Conservation (phyloP, 805 yeast species). For the Wickerhamomyces ciferrii region DNA sequence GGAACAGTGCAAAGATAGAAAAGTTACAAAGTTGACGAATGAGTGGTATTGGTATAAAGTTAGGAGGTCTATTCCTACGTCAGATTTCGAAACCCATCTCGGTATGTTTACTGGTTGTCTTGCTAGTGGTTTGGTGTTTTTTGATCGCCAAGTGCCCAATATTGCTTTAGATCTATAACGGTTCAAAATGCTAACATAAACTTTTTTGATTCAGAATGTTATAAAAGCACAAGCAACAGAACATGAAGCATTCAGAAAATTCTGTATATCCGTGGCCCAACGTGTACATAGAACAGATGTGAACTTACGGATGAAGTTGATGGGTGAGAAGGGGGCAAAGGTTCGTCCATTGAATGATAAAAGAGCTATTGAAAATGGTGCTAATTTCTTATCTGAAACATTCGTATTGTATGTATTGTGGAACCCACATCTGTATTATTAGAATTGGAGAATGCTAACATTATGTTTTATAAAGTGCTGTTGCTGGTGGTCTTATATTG, state of each 20-base stretch:
- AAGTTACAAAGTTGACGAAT: constrained; percentile 24
- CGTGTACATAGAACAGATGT: constrained; percentile 62
- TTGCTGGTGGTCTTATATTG: constrained; percentile 71
- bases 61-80: constrained; percentile 64
- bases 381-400: constrained; percentile 69
- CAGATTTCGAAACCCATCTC: constrained; percentile 81
- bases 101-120: constrained; percentile 25
- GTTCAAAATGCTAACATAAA: constrained; percentile 1
- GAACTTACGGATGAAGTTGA: constrained; percentile 49
- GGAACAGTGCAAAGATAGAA: too few relatives aligned
- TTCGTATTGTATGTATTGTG: constrained; percentile 45
- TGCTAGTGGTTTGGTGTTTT: neutral
- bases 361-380: constrained; percentile 79
- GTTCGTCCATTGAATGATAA: constrained; percentile 78
- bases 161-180: neutral
- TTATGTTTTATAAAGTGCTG: constrained; percentile 29
- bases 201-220: constrained; percentile 34
- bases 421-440: neutral
- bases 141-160: neutral
- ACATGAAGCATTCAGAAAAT: constrained; percentile 53
- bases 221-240: constrained; percentile 73
- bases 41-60: constrained; percentile 75
- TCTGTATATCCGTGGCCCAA: constrained; percentile 72
- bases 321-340: constrained; percentile 30
- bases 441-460: neutral